Evolutionary conservation across 768 basidiomycete genomes (phyloP).

Genomic region (Punctularia strigosozonata): DNA sequence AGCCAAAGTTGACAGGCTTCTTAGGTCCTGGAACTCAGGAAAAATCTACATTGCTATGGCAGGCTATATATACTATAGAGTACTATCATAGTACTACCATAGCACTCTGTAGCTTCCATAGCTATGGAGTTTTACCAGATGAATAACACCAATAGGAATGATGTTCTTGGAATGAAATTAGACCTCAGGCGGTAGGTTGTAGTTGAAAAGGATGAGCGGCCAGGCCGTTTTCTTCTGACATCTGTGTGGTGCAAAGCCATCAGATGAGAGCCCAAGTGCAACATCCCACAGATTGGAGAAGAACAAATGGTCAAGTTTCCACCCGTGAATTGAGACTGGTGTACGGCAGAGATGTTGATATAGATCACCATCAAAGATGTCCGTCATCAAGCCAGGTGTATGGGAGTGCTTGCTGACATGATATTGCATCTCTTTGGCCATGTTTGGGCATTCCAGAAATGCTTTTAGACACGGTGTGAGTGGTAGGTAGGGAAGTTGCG

Average conservation of each 20-base stretch:
- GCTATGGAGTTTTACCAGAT: no score
- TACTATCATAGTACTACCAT: no score
- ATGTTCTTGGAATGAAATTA: conserved; percentile 9
- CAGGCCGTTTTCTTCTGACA: conserved; percentile 6
- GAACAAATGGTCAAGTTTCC: no score
- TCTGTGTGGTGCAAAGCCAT: conserved; percentile 2
- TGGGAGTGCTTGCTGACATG: conserved; percentile 5
- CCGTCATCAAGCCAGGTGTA: conserved; percentile 3
- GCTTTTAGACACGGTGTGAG: conserved; percentile 11
- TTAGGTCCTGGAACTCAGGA: no score
- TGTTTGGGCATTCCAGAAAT: not conserved
- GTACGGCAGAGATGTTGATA: no score
- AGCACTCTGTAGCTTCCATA: no score
- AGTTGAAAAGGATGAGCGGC: conserved; percentile 8
- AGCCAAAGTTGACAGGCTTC: no score
- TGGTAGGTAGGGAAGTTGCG: conserved; percentile 11
- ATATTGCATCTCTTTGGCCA: conserved; percentile 6
- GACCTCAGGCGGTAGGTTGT: conserved; percentile 12
- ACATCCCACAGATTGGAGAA: no score
- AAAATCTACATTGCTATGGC: no score
- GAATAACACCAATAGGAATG: conserved; percentile 12
- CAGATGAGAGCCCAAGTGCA: no score
- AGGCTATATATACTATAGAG: no score
- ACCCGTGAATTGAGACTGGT: no score
- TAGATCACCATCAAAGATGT: conserved; percentile 11